A percentile compares a stretch with the other conserved stretches of the same genome.
phyloP scores from a whole-genome alignment of 2,329 filamentous ascomycete genomes.

The Gaeumannomyces sp. region DNA sequence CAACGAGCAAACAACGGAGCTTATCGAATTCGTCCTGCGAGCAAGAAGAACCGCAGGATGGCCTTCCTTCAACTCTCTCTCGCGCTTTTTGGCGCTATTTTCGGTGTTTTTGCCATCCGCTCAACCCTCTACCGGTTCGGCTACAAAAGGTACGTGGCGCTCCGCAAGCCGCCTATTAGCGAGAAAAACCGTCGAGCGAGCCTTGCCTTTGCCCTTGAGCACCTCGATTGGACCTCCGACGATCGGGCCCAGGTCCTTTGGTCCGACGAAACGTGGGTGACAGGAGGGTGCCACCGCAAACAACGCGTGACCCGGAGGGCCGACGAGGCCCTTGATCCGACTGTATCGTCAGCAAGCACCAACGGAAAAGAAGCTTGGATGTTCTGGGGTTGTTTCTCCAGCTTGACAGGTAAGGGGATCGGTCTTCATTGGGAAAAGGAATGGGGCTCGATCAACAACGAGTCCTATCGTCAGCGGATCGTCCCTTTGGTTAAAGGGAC shows the following conservation, averaged over 20 bases:
- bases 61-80: constrained; percentile 4
- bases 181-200: constrained; percentile 8
- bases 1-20: background rate
- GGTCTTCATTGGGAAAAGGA: constrained; percentile 26
- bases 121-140: constrained; percentile 9
- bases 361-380: constrained; percentile 22
- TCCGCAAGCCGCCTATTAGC: constrained; percentile 12
- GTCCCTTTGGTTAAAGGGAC: constrained; percentile 12
- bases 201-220: constrained; percentile 10
- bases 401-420: constrained; percentile 18
- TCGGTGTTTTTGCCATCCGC: constrained; percentile 9
- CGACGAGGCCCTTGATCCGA: constrained; percentile 19
- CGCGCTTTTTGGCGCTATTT: constrained; percentile 3
- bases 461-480: constrained; percentile 18
- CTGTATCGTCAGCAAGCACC: constrained; percentile 18
- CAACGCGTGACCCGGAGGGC: constrained; percentile 15
- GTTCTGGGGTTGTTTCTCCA: constrained; percentile 24
- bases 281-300: constrained; percentile 12
- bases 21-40: background rate
- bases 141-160: constrained; percentile 6
- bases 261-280: constrained; percentile 19
- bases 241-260: constrained; percentile 16
- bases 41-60: constrained; percentile 1
- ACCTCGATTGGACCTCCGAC: constrained; percentile 11
- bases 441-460: constrained; percentile 20